Conservation (phyloP, 441 rosid genomes). For the Populus hybrid region DNA sequence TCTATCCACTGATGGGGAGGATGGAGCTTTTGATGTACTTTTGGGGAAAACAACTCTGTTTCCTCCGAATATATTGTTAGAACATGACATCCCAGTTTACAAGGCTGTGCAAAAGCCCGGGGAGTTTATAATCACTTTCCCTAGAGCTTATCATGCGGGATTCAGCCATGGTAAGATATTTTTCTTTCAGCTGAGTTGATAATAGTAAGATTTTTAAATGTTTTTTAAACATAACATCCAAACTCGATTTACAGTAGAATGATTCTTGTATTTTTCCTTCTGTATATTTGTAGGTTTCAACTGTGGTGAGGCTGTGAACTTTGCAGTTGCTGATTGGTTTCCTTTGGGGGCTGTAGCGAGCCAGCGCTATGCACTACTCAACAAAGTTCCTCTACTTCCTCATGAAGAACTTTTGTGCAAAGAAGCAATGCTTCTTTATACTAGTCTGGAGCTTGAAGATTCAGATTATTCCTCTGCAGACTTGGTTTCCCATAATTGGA, state of each 20-base stretch:
- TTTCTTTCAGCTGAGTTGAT: slow-evolving; percentile 1
- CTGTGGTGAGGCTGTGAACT: slow-evolving; percentile 99
- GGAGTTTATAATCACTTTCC: slow-evolving; percentile 87
- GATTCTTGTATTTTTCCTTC: neutral
- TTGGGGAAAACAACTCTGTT: slow-evolving; percentile 97
- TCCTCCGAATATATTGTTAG: slow-evolving; percentile 85
- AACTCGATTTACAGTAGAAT: neutral
- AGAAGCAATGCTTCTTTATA: slow-evolving; percentile 81
- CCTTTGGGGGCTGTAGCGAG: slow-evolving; percentile 92
- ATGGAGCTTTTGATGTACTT: slow-evolving; percentile 97
- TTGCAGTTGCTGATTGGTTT: slow-evolving; percentile 98
- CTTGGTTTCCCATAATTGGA: slow-evolving; percentile 49
- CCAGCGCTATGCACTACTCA: slow-evolving; percentile 85
- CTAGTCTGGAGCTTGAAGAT: slow-evolving; percentile 55
- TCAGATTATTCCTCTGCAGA: slow-evolving; percentile 52
- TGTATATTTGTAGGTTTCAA: slow-evolving; percentile 65
- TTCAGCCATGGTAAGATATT: slow-evolving; percentile 85
- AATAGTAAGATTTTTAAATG: neutral
- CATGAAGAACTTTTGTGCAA: slow-evolving; percentile 96
- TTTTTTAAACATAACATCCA: neutral
- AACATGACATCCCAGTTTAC: slow-evolving; percentile 87
- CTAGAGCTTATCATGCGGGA: slow-evolving; percentile 99
- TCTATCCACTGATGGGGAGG: slow-evolving; percentile 75
- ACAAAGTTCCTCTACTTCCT: slow-evolving; percentile 89
- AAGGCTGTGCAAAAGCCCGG: slow-evolving; percentile 99